A percentile compares a stretch with the other conserved stretches of the same genome.
phyloP scores from a whole-genome alignment of 2,329 filamentous ascomycete genomes.

The Aspergillus aculeatus region DNA sequence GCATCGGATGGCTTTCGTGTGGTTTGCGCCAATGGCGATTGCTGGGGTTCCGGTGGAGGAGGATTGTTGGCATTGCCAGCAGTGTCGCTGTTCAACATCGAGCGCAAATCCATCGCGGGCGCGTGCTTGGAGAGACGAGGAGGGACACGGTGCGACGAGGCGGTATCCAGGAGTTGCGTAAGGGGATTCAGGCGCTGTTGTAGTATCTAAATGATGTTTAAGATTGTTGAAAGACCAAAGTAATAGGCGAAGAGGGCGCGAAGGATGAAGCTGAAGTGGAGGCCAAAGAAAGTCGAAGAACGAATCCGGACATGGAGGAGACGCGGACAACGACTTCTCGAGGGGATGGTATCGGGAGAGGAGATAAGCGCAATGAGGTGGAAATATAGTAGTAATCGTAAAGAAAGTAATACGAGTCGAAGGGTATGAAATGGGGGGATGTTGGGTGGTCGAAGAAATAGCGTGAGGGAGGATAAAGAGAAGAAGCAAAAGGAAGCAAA shows the following conservation, averaged over 20 bases:
- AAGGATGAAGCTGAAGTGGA: not conserved
- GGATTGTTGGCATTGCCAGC: conserved; percentile 32
- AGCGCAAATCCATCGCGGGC: conserved; percentile 52
- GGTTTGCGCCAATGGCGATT: conserved; percentile 26
- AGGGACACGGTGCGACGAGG: not conserved
- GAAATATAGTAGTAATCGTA: too few relatives aligned
- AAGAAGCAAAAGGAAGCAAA: conserved; percentile 1
- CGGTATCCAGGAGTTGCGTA: not conserved
- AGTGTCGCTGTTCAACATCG: conserved; percentile 51
- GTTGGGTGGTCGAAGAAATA: not conserved
- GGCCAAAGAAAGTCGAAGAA: not conserved
- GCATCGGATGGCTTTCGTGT: conserved; percentile 31
- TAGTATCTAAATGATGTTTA: not conserved
- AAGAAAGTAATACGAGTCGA: not conserved
- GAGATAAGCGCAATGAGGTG: not conserved
- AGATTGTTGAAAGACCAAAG: not conserved
- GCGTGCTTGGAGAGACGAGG: not conserved
- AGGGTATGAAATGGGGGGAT: not conserved
- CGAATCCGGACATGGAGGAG: not conserved
- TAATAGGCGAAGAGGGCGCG: not conserved
- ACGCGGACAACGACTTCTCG: not conserved
- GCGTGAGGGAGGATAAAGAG: not conserved
- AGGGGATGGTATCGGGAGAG: not conserved
- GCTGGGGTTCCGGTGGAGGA: conserved; percentile 26
- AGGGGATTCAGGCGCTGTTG: not conserved